Evolutionary conservation across 441 rosid genomes (phyloP), one percentile per base, ranked within the genome.

Genomic region (Hypseocharis bilobata): DNA sequence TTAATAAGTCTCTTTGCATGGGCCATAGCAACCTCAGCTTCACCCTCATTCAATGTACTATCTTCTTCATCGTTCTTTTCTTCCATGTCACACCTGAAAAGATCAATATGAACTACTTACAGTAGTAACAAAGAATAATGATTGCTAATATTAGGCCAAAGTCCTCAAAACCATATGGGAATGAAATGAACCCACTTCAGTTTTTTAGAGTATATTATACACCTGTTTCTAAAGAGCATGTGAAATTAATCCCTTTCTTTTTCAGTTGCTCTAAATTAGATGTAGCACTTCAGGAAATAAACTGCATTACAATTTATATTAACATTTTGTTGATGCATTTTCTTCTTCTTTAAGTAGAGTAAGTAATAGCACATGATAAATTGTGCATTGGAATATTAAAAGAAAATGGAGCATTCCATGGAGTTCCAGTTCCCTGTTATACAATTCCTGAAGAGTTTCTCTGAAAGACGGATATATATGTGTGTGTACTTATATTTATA

Each of bases 51-150:
- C 76, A 88, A 30, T 1, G 95, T 88, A 81, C 99, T 91, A 55
- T 91, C 96, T 81, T 93, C 97, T 73, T 93, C 99, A 72, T 91
- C 99, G 83, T 93, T 88, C 86, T 88, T 88, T 82, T 88, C 97
- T 70, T 93, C 99, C 97, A 91, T 93, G 72, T 93, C 96, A 72
- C 98, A 91, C 66, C 92, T 88, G 74, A 63, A 78, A 75, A 73
- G 23, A 70, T 56, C 62, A 74, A 27, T 7, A 45, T 16, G 57
- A 60, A 76, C 51, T 55, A 55, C 20, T 63, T 22, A 61, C 4
- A 51, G 56, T 60, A 40, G 14, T 47, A 34, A 57, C 4, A 63
- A 25, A 28, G 49, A 0, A 42, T 1, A 6, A 47, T 28, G 3
- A 3, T 47, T 23, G 10, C 62, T 63, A 8, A 13, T 8, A 16